A percentile compares a stretch with the other conserved stretches of the same genome.
Conservation (phyloP, 768 basidiomycete species). For the Tylopilus sp. region DNA sequence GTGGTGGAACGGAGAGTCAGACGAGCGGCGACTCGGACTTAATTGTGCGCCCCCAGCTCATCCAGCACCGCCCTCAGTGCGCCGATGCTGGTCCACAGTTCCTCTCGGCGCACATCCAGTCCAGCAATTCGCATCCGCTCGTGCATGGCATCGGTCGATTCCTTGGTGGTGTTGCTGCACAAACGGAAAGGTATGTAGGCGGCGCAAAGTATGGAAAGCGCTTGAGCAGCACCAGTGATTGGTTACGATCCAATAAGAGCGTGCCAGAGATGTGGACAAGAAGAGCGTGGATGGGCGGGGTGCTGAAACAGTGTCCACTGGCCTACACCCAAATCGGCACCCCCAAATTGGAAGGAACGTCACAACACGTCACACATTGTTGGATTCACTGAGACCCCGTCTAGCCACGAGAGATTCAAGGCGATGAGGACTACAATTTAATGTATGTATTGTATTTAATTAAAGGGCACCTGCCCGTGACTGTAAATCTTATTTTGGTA, state of each 20-base stretch:
- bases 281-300: constrained; percentile 39
- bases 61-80: constrained; percentile 49
- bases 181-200: constrained; percentile 40
- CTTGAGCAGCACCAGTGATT: constrained; percentile 41
- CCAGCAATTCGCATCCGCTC: too few relatives aligned
- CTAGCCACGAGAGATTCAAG: too few relatives aligned
- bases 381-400: too few relatives aligned
- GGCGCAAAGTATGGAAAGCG: constrained; percentile 27
- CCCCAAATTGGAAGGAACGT: too few relatives aligned
- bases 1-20: too few relatives aligned
- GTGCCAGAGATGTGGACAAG: constrained; percentile 71
- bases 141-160: constrained; percentile 37
- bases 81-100: constrained; percentile 61
- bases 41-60: constrained; percentile 42
- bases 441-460: too few relatives aligned
- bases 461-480: too few relatives aligned
- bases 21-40: not conserved
- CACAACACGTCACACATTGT: too few relatives aligned
- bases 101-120: constrained; percentile 17
- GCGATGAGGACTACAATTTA: too few relatives aligned
- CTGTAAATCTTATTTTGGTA: too few relatives aligned
- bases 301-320: not conserved
- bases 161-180: constrained; percentile 72
- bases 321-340: too few relatives aligned
- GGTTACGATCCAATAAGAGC: constrained; percentile 51